A percentile compares a stretch with the other conserved stretches of the same genome.
Evolutionary conservation across 2,329 filamentous ascomycete species (phyloP).

Genomic region (Aspergillus jensenii): DNA sequence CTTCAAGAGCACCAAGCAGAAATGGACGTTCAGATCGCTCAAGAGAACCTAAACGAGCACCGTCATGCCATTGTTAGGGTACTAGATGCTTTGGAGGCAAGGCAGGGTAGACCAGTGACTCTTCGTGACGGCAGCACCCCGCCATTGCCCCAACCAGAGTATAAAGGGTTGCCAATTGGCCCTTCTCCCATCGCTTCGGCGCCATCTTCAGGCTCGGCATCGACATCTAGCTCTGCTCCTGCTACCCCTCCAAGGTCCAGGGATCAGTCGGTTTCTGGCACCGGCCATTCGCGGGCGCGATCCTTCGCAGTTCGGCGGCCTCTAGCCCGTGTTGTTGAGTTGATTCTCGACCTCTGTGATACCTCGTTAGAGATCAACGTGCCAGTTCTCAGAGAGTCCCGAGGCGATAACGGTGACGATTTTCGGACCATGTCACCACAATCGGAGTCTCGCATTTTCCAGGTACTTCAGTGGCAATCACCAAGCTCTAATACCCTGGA

Average conservation of each 20-base stretch:
- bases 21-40: conserved; percentile 95
- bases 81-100: conserved; percentile 81
- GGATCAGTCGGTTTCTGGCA: conserved; percentile 63
- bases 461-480: conserved; percentile 95
- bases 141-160: conserved; percentile 67
- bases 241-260: conserved; percentile 66
- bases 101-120: conserved; percentile 43
- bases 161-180: conserved; percentile 84
- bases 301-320: conserved; percentile 92
- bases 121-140: conserved; percentile 48
- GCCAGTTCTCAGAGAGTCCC: conserved; percentile 84
- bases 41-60: conserved; percentile 89
- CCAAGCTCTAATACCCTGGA: conserved; percentile 88
- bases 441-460: conserved; percentile 90
- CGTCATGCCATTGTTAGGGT: conserved; percentile 93
- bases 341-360: conserved; percentile 92
- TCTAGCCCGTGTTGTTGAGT: conserved; percentile 87
- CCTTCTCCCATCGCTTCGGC: conserved; percentile 66
- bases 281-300: conserved; percentile 76
- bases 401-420: conserved; percentile 65
- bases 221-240: conserved; percentile 68
- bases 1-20: conserved; percentile 94
- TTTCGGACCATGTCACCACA: conserved; percentile 92
- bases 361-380: conserved; percentile 94
- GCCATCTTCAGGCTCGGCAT: conserved; percentile 70